Evolutionary conservation across 352 stramenopile species (phyloP).

Genomic region (Saprolegnia parasitica): DNA sequence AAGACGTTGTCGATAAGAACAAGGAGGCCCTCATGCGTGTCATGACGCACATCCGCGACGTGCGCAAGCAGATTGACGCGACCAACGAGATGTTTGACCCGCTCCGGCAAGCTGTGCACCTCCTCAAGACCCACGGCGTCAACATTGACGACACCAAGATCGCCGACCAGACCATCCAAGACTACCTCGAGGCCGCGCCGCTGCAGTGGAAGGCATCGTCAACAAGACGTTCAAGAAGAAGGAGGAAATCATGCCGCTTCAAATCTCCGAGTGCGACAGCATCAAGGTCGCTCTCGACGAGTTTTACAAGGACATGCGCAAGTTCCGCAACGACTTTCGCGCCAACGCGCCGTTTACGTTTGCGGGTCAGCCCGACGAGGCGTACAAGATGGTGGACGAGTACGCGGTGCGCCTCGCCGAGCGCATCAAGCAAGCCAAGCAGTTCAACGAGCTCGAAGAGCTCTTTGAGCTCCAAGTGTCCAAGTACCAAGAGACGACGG

Average conservation of each 20-base stretch:
- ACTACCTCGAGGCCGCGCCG: constrained; percentile 94
- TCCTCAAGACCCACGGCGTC: constrained; percentile 92
- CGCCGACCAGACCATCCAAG: constrained; percentile 67
- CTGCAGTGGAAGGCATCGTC: constrained; percentile 96
- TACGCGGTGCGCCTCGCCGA: constrained; percentile 64
- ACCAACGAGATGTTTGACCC: constrained; percentile 94
- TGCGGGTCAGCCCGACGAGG: constrained; percentile 66
- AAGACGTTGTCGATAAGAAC: constrained; percentile 88
- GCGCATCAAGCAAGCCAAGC: constrained; percentile 75
- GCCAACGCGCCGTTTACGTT: constrained; percentile 94
- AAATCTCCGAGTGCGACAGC: constrained; percentile 93
- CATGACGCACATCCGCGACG: constrained; percentile 94
- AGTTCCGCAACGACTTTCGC: constrained; percentile 94
- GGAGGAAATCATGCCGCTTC: constrained; percentile 96
- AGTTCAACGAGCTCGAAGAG: constrained; percentile 85
- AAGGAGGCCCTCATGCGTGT: constrained; percentile 96
- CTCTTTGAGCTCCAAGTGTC: constrained; percentile 84
- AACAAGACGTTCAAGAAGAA: constrained; percentile 99
- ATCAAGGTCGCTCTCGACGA: constrained; percentile 93
- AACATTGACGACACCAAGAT: constrained; percentile 90
- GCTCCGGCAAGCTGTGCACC: constrained; percentile 89
- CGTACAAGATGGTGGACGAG: constrained; percentile 78
- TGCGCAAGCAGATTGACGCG: constrained; percentile 90
- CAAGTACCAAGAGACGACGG: constrained; percentile 84
- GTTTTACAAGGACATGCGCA: constrained; percentile 92